These are phyloP conservation scores for Botrytis deweyae DNA, from an alignment of 2,329 filamentous ascomycete genomes.

Conservation along the genomic window DNA sequence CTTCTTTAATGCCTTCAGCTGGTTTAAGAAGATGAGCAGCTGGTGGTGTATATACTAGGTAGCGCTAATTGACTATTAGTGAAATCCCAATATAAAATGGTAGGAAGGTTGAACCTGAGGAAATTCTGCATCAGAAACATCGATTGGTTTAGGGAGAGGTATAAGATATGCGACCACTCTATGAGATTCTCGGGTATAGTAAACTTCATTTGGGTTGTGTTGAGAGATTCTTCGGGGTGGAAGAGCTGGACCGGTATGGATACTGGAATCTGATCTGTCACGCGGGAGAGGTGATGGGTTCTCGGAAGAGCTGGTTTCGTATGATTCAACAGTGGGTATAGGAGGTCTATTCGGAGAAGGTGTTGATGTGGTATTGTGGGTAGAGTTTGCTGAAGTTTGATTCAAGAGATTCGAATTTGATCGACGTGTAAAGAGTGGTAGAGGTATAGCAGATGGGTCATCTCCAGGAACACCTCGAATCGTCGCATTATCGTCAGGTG, in stretches of 20 bases:
- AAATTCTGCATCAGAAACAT: slow-evolving; percentile 12
- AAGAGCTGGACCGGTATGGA: background rate
- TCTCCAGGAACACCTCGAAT: slow-evolving; percentile 14
- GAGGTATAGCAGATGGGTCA: background rate
- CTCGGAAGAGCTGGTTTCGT: background rate
- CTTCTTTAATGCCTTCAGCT: slow-evolving; percentile 23
- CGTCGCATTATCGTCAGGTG: background rate
- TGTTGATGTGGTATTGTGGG: background rate
- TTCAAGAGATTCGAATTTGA: slow-evolving; percentile 4
- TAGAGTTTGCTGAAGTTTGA: background rate
- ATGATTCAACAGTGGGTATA: background rate
- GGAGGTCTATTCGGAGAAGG: background rate
- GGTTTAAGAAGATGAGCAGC: slow-evolving; percentile 25
- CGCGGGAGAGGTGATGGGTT: background rate
- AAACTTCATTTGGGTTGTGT: slow-evolving; percentile 10
- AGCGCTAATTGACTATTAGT: slow-evolving; percentile 20
- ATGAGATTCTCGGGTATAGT: slow-evolving; percentile 24
- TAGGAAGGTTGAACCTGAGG: slow-evolving; percentile 1
- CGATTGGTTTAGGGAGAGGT: slow-evolving; percentile 24
- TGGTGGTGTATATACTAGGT: slow-evolving; percentile 24
- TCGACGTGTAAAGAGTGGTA: slow-evolving; percentile 6
- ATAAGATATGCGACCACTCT: slow-evolving; percentile 25
- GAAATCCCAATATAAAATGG: background rate
- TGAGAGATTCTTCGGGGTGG: slow-evolving; percentile 16
- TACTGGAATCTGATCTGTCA: background rate